Percentiles rank a stretch among this genome's conserved stretches.
Evolutionary conservation across 352 stramenopile species (phyloP).

Genomic region (Globisporangium cylindrosporum): DNA sequence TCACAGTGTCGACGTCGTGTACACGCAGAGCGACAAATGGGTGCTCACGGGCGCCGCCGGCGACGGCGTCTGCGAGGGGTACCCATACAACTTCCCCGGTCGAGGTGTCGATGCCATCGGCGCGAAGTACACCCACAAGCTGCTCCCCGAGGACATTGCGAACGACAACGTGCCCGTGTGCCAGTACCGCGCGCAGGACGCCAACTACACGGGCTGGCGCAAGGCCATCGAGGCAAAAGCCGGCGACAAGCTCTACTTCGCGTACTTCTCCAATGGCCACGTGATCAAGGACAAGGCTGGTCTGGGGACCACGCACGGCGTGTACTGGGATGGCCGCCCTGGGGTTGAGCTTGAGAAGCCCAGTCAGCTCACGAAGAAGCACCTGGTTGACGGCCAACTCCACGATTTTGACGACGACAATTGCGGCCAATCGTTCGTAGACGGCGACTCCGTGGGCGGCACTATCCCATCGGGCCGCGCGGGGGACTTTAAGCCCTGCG

Average conservation of each 20-base stretch:
- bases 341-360: not conserved
- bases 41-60: constrained; percentile 41
- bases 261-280: not conserved
- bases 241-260: not conserved
- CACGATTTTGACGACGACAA: constrained; percentile 26
- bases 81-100: constrained; percentile 64
- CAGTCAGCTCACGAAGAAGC: constrained; percentile 5
- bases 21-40: constrained; percentile 48
- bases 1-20: constrained; percentile 32
- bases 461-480: not conserved
- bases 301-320: not conserved
- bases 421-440: not conserved
- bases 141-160: constrained; percentile 18
- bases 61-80: constrained; percentile 53
- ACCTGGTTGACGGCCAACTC: not conserved
- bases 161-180: not conserved
- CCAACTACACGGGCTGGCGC: constrained; percentile 6
- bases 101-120: constrained; percentile 38
- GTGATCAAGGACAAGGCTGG: not conserved
- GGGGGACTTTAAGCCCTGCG: constrained; percentile 24
- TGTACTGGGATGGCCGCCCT: not conserved
- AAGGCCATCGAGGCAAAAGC: not conserved
- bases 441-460: not conserved
- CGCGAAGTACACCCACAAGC: constrained; percentile 44
- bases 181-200: not conserved